phyloP scores from a whole-genome alignment of 768 basidiomycete species.

The Amanita rubescens region DNA sequence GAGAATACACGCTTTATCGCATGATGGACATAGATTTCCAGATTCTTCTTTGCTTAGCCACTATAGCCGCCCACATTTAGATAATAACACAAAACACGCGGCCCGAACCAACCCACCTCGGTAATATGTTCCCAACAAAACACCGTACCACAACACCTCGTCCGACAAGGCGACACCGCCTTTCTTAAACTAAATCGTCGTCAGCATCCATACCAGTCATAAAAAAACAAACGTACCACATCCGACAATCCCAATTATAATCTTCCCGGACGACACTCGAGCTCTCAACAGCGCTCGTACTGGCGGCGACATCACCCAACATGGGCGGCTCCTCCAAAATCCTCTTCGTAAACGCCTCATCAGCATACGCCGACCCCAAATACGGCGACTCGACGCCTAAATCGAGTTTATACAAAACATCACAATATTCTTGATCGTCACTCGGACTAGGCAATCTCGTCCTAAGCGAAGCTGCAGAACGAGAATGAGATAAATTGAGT shows the following conservation, averaged over 20 bases:
- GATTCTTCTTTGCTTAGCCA: not conserved
- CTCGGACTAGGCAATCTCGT: no score
- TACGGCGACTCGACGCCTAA: constrained; percentile 1
- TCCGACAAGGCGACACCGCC: not conserved
- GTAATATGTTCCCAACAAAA: not conserved
- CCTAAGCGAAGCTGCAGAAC: not conserved
- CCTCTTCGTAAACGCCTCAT: not conserved
- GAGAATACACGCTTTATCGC: not conserved
- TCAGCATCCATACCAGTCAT: not conserved
- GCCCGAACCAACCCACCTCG: no score
- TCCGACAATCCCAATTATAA: no score
- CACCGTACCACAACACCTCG: not conserved
- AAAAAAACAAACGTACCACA: constrained; percentile 1
- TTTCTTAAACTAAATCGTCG: not conserved
- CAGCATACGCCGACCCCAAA: not conserved
- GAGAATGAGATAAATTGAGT: not conserved
- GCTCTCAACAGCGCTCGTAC: not conserved
- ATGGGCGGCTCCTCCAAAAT: not conserved
- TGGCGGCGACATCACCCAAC: not conserved
- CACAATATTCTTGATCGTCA: constrained; percentile 2
- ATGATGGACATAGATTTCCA: not conserved
- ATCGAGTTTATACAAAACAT: constrained; percentile 1
- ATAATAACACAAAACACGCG: no score
- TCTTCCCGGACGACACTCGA: no score
- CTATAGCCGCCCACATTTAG: no score